Conservation (phyloP, 805 yeast genomes). For the Cyberlindnera euphorbiae region DNA sequence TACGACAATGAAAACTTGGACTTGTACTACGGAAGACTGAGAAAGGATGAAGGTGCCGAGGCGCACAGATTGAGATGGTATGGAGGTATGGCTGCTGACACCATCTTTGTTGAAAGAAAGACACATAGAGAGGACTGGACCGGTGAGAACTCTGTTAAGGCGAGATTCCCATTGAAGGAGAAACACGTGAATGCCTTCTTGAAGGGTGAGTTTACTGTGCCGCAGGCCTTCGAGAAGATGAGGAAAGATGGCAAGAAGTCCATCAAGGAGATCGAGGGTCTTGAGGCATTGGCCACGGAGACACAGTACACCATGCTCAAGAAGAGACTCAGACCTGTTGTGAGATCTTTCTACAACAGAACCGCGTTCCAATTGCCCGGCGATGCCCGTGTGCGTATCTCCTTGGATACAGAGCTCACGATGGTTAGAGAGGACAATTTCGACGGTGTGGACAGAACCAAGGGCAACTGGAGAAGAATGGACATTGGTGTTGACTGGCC, state of each 20-base stretch:
- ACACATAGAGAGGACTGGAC: conserved; percentile 99
- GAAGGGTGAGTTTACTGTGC: conserved; percentile 79
- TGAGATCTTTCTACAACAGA: conserved; percentile 94
- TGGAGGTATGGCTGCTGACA: conserved; percentile 93
- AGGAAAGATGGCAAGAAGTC: conserved; percentile 90
- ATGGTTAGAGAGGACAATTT: conserved; percentile 98
- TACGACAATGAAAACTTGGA: conserved; percentile 89
- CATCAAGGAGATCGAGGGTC: conserved; percentile 78
- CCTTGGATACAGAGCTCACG: conserved; percentile 93
- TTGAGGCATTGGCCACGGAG: conserved; percentile 90
- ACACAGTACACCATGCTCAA: conserved; percentile 86
- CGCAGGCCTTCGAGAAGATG: conserved; percentile 87
- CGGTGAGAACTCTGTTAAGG: conserved; percentile 98
- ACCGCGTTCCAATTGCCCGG: conserved; percentile 99
- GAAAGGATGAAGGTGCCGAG: conserved; percentile 98
- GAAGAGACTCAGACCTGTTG: conserved; percentile 85
- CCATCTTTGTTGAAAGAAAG: conserved; percentile 92
- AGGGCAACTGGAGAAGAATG: conserved; percentile 96
- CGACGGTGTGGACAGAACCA: conserved; percentile 86
- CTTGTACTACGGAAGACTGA: conserved; percentile 86
- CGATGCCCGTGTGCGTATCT: conserved; percentile 97
- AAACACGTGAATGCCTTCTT: conserved; percentile 82
- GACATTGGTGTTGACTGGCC: conserved; percentile 99
- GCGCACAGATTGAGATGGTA: conserved; percentile 98
- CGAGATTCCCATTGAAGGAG: conserved; percentile 90